A percentile compares a stretch with the other conserved stretches of the same genome.
These are phyloP conservation scores for Centella asiatica DNA, from an alignment of 129 eudicot species.

Conservation along the genomic window DNA sequence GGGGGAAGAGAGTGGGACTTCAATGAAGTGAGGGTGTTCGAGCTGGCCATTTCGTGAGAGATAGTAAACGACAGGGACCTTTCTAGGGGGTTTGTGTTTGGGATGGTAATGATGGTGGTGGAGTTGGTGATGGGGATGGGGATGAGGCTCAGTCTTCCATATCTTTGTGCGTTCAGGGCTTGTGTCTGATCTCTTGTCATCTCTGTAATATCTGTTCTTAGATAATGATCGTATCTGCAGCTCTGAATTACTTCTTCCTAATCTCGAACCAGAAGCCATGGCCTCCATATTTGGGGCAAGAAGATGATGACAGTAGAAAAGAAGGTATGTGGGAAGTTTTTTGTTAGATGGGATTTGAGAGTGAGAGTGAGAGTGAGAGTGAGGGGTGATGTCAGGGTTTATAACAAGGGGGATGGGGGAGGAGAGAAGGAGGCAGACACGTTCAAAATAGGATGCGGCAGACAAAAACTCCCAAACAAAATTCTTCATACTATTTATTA, in stretches of 20 bases:
- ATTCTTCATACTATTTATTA: not conserved
- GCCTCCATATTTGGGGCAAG: not conserved
- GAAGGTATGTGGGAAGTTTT: not conserved
- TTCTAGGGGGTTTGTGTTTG: slow-evolving; percentile 17
- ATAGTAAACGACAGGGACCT: slow-evolving; percentile 70
- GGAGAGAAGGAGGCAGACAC: slow-evolving; percentile 17
- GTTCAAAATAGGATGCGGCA: slow-evolving; percentile 44
- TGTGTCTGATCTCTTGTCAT: slow-evolving; percentile 25
- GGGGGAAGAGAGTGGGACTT: slow-evolving; percentile 68
- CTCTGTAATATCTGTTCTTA: slow-evolving; percentile 22
- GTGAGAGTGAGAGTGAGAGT: not conserved
- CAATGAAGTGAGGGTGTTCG: slow-evolving; percentile 87
- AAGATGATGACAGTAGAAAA: not conserved
- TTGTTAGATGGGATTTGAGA: not conserved
- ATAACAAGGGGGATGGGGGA: slow-evolving; percentile 9
- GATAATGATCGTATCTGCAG: slow-evolving; percentile 22
- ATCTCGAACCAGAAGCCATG: slow-evolving; percentile 15
- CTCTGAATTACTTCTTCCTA: slow-evolving; percentile 20
- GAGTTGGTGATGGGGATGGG: not conserved
- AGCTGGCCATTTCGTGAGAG: slow-evolving; percentile 77
- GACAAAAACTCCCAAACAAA: slow-evolving; percentile 32
- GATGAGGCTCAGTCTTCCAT: slow-evolving; percentile 39
- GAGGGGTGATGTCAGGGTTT: slow-evolving; percentile 2
- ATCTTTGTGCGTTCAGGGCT: slow-evolving; percentile 55
- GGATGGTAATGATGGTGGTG: not conserved